Evolutionary conservation across 1,139 yeast genomes (phyloP).

Genomic region (Nadsonia commutata): DNA sequence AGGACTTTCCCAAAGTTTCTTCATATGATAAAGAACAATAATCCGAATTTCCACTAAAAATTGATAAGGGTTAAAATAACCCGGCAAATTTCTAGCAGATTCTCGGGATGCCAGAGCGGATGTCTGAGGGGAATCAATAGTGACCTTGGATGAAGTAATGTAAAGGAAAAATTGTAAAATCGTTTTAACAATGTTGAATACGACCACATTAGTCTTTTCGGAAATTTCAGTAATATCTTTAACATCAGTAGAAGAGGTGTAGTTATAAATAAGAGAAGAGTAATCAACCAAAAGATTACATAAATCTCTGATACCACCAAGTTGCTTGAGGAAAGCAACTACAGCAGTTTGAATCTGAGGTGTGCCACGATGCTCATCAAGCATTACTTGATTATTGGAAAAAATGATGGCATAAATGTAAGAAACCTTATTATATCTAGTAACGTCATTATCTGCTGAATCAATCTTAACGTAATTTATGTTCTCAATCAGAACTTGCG

Average conservation of each 20-base stretch:
- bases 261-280: not conserved
- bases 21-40: constrained; percentile 12
- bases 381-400: not conserved
- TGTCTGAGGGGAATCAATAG: constrained; percentile 14
- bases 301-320: not conserved
- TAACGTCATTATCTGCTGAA: constrained; percentile 1
- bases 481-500: constrained; percentile 16
- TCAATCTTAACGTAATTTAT: constrained; percentile 11
- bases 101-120: constrained; percentile 1
- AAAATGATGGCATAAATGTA: not conserved
- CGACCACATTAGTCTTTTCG: constrained; percentile 2
- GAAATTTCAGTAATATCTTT: constrained; percentile 5
- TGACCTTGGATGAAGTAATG: constrained; percentile 9
- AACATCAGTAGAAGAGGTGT: not conserved
- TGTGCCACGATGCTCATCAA: not conserved
- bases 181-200: constrained; percentile 13
- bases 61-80: constrained; percentile 18
- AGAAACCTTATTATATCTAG: not conserved
- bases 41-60: constrained; percentile 21
- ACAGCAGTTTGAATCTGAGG: not conserved
- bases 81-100: constrained; percentile 10
- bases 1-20: constrained; percentile 18
- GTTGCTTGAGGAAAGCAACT: not conserved
- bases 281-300: not conserved
- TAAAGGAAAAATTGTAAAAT: constrained; percentile 12